phyloP scores from a whole-genome alignment of 2,329 filamentous ascomycete genomes.

The Penicillium glabrum region DNA sequence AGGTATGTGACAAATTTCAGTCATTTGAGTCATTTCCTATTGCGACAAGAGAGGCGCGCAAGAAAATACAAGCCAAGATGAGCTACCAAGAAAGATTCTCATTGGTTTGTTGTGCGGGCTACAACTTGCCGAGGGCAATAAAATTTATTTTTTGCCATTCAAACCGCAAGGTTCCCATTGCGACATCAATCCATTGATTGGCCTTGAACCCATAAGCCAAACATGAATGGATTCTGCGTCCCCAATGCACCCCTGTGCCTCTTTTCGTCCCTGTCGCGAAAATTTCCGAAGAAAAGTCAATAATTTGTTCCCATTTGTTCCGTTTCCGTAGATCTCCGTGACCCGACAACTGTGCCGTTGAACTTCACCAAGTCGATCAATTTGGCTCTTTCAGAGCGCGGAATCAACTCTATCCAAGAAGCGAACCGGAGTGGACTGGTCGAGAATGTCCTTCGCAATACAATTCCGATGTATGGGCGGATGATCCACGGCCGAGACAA shows the following conservation, averaged over 20 bases:
- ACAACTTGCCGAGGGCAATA: neutral
- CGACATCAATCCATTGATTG: neutral
- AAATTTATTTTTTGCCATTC: constrained; percentile 3
- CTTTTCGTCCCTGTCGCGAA: constrained; percentile 7
- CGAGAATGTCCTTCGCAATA: constrained; percentile 70
- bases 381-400: constrained; percentile 86
- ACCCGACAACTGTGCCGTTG: constrained; percentile 76
- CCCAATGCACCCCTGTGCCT: neutral
- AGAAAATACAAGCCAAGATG: neutral
- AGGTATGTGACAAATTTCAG: constrained; percentile 59
- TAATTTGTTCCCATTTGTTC: constrained; percentile 1
- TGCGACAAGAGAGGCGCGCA: neutral
- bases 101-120: neutral
- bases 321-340: constrained; percentile 71
- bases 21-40: neutral
- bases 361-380: constrained; percentile 99
- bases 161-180: neutral
- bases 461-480: constrained; percentile 90
- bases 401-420: constrained; percentile 80
- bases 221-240: neutral
- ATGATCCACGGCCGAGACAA: constrained; percentile 83
- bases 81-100: neutral
- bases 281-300: constrained; percentile 13
- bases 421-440: constrained; percentile 68
- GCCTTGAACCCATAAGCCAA: neutral